Base-by-base conservation (phyloP, 768 basidiomycete species). In the Xanthoconium purpureum region DNA sequence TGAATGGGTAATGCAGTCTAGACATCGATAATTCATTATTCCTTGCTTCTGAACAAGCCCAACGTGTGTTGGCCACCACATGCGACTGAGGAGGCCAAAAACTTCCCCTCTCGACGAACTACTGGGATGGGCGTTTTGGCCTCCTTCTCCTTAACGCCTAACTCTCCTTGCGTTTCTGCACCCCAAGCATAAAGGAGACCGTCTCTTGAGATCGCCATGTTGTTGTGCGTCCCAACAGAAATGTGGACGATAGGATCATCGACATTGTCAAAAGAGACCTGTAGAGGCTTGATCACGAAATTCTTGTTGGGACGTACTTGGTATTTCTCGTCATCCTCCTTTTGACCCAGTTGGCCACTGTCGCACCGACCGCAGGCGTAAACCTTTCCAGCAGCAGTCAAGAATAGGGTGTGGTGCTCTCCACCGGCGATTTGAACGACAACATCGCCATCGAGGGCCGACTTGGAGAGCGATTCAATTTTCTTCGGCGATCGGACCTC, bases 381-480 rank as follows among this genome's bases (percentile, higher is more conserved):
- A 1, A 98, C 90, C 58, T 85, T 83, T 46, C 96, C 96, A 33
- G 82, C 79, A 38, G 82, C 79, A 12, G 94, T 89, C 61, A 94
- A 77, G 80, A 99, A 98, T 46, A 98, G 70, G 0, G 94, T 85
- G 68, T 99, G 94, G 63, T 97, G 90, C 55, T 89, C 86, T 44
- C 96, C 94, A 17, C 88, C 92, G 20, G 66, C 78, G 60, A 98
- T 91, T 68, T 91, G 82, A 20, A 85, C 74, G 47, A 93, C 82
- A 3, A 74, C 74, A 49, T 83, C 85, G 47, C 81, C 85, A 4
- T 70, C 77, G 8, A 91, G 81, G 42, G 81, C 80, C 39, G 76
- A 73, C 63, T 81, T 84, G 74, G 82, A 81, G 10, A 94, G 79
- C 7, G 80, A 75, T 47, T 77, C 71, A n/a, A 94, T 84, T 52